Evolutionary conservation across 2,329 filamentous ascomycete genomes (phyloP).

Genomic region (Colletotrichum orchidophilum): DNA sequence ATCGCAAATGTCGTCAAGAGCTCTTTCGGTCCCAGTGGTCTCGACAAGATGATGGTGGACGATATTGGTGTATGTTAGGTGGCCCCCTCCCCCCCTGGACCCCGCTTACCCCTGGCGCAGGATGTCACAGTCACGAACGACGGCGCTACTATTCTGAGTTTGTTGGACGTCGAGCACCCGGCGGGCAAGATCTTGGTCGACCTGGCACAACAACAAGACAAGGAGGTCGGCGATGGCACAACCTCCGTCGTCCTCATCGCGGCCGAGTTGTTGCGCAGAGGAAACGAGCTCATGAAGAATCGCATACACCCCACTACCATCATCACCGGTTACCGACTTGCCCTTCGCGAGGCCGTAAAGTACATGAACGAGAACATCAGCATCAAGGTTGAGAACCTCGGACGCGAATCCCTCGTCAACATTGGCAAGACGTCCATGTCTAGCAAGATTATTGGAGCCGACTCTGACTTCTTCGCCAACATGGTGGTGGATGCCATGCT

Average conservation of each 20-base stretch:
- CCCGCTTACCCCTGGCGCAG: slow-evolving; percentile 51
- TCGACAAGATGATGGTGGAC: slow-evolving; percentile 99
- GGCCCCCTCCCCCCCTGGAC: slow-evolving; percentile 33
- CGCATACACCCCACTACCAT: slow-evolving; percentile 99
- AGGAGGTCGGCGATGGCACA: slow-evolving; percentile 97
- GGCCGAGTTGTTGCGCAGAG: slow-evolving; percentile 90
- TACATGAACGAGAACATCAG: slow-evolving; percentile 99
- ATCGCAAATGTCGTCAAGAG: slow-evolving; percentile 99
- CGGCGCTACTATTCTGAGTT: slow-evolving; percentile 92
- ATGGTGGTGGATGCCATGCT: slow-evolving; percentile 98
- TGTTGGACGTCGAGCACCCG: slow-evolving; percentile 97
- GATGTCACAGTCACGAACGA: slow-evolving; percentile 99
- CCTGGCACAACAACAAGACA: slow-evolving; percentile 97
- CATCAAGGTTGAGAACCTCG: slow-evolving; percentile 92
- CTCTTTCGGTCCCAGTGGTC: slow-evolving; percentile 94
- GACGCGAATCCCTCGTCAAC: slow-evolving; percentile 88
- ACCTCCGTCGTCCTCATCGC: slow-evolving; percentile 98
- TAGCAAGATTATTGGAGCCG: slow-evolving; percentile 96
- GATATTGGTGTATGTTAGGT: slow-evolving; percentile 83
- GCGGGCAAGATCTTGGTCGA: slow-evolving; percentile 99
- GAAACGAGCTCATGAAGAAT: slow-evolving; percentile 99
- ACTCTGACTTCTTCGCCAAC: slow-evolving; percentile 96
- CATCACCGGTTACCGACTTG: slow-evolving; percentile 96
- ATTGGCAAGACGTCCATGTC: slow-evolving; percentile 99
- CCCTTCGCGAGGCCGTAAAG: slow-evolving; percentile 94